These are phyloP conservation scores for Paspalum vaginatum DNA, from an alignment of 176 grass and related monocot genomes.

Conservation along the genomic window DNA sequence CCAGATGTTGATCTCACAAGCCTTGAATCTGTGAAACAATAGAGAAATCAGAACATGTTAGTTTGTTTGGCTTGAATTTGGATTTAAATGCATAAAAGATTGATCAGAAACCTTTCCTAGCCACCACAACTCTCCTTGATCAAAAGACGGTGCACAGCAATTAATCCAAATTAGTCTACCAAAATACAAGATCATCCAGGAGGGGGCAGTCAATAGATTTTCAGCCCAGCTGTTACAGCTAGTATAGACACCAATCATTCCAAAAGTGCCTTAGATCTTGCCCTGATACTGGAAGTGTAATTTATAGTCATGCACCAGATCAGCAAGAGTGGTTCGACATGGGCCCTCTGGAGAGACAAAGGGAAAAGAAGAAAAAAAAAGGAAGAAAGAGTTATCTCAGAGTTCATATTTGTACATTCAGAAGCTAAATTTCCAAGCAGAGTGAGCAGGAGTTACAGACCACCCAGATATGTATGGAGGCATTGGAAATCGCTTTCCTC, in stretches of 20 bases:
- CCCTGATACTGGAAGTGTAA: slow-evolving; percentile 90
- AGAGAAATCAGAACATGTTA: slow-evolving; percentile 9
- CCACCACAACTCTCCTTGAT: background rate
- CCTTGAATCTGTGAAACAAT: slow-evolving; percentile 27
- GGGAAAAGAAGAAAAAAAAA: background rate
- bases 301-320: slow-evolving; percentile 76
- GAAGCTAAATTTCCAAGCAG: slow-evolving; percentile 13
- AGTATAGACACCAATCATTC: slow-evolving; percentile 1
- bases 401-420: slow-evolving; percentile 18
- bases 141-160: background rate
- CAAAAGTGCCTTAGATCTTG: slow-evolving; percentile 67
- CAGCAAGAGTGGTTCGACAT: slow-evolving; percentile 79
- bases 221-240: background rate
- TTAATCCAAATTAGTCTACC: background rate
- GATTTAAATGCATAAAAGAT: background rate
- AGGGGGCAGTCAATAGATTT: slow-evolving; percentile 5
- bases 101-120: slow-evolving; percentile 17
- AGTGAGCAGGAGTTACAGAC: slow-evolving; percentile 49
- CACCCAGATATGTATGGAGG: slow-evolving; percentile 91
- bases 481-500: slow-evolving; percentile 84
- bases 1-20: slow-evolving; percentile 32
- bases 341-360: slow-evolving; percentile 71
- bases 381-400: slow-evolving; percentile 15
- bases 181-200: slow-evolving; percentile 25
- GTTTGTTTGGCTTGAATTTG: slow-evolving; percentile 11